These are phyloP conservation scores for Microascus cirrosus DNA, from an alignment of 2,329 filamentous ascomycete species.

Conservation along the genomic window DNA sequence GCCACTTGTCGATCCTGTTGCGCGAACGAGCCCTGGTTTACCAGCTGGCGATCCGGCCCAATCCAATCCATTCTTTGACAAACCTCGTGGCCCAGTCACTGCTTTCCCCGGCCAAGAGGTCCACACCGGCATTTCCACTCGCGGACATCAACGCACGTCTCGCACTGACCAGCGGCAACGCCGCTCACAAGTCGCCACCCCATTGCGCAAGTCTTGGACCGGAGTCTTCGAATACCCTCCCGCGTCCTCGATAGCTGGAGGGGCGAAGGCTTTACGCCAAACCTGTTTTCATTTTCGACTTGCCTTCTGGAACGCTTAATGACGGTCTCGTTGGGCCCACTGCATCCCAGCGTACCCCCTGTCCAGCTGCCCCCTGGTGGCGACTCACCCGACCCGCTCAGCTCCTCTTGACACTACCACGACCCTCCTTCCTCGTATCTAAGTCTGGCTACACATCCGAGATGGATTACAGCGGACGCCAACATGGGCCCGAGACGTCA, in stretches of 20 bases:
- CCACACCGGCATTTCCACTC: not conserved
- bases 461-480: slow-evolving; percentile 5
- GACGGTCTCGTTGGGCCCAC: slow-evolving; percentile 3
- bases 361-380: slow-evolving; percentile 4
- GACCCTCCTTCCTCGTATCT: not conserved
- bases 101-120: not conserved
- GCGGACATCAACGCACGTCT: not conserved
- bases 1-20: not conserved
- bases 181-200: not conserved
- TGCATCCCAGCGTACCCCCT: not conserved
- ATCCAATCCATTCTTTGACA: not conserved
- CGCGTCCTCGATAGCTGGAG: not conserved
- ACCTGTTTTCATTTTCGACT: not conserved
- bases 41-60: not conserved
- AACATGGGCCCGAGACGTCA: slow-evolving; percentile 6
- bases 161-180: not conserved
- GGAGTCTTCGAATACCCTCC: not conserved
- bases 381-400: not conserved
- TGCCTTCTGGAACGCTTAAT: not conserved
- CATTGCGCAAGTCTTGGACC: not conserved
- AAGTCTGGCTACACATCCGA: not conserved
- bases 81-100: not conserved
- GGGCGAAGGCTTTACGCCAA: not conserved
- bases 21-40: no score
- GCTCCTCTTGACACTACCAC: not conserved